Evolutionary conservation across 805 yeast species (phyloP).

Genomic region (Lipomyces sp.): DNA sequence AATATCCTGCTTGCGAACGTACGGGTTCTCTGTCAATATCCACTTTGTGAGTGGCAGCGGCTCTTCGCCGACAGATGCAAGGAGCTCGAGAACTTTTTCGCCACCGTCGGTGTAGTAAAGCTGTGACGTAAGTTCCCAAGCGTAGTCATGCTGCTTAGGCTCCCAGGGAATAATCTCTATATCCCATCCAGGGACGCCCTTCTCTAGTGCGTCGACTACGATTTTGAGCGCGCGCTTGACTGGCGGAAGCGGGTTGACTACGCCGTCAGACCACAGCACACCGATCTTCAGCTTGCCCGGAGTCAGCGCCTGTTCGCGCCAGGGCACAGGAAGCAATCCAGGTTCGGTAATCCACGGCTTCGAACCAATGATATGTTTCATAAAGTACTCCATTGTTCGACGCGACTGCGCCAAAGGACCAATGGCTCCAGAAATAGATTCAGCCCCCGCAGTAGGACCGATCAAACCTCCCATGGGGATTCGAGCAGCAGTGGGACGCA

Average conservation of each 20-base stretch:
- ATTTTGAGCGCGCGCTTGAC: constrained; percentile 48
- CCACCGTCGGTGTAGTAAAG: constrained; percentile 74
- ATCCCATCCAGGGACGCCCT: constrained; percentile 52
- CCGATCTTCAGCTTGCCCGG: constrained; percentile 52
- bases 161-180: constrained; percentile 42
- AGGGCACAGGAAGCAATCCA: constrained; percentile 54
- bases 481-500: constrained; percentile 65
- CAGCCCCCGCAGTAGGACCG: constrained; percentile 54
- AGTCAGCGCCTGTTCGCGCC: constrained; percentile 51
- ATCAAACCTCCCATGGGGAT: constrained; percentile 49
- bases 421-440: constrained; percentile 57
- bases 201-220: constrained; percentile 48
- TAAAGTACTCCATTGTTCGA: constrained; percentile 54
- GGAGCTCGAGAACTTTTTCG: constrained; percentile 55
- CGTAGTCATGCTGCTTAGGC: constrained; percentile 40
- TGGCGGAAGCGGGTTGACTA: constrained; percentile 59
- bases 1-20: constrained; percentile 36
- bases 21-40: constrained; percentile 54
- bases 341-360: constrained; percentile 64
- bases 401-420: constrained; percentile 58
- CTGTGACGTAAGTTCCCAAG: constrained; percentile 41
- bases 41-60: constrained; percentile 61
- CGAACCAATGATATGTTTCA: constrained; percentile 52
- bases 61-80: constrained; percentile 72
- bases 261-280: constrained; percentile 54